Evolutionary conservation across 192 early-diverging fungal species (phyloP).

Genomic region (Coemansia sp.): DNA sequence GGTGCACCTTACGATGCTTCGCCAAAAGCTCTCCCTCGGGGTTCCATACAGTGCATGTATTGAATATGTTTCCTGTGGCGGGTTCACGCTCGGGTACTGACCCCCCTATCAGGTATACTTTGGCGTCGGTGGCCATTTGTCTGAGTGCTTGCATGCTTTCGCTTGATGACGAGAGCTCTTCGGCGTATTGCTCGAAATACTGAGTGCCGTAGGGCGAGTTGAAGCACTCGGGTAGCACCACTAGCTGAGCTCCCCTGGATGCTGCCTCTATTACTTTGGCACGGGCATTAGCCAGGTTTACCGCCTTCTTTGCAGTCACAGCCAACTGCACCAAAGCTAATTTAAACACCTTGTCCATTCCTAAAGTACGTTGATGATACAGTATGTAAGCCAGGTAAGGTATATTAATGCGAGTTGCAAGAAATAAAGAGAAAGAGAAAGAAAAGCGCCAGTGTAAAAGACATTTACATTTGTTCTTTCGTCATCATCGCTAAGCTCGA

Average conservation of each 20-base stretch:
- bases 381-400: no score
- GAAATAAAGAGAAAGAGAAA: no score
- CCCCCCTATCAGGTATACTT: slow-evolving; percentile 84
- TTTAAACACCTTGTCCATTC: slow-evolving; percentile 26
- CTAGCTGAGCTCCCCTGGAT: slow-evolving; percentile 75
- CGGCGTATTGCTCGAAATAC: slow-evolving; percentile 90
- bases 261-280: slow-evolving; percentile 81
- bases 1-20: slow-evolving; percentile 77
- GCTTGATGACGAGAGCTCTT: slow-evolving; percentile 64
- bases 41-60: slow-evolving; percentile 78
- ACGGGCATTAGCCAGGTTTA: slow-evolving; percentile 75
- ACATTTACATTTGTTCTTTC: no score
- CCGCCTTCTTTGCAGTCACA: slow-evolving; percentile 67
- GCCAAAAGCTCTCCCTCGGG: slow-evolving; percentile 62
- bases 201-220: slow-evolving; percentile 95
- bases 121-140: slow-evolving; percentile 80
- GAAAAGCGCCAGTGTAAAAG: no score
- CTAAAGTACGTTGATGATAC: no score
- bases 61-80: slow-evolving; percentile 61
- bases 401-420: no score
- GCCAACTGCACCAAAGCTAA: slow-evolving; percentile 77
- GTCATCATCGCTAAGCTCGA: no score
- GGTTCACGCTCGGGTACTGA: slow-evolving; percentile 82
- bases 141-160: slow-evolving; percentile 70
- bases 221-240: slow-evolving; percentile 98